A percentile compares a stretch with the other conserved stretches of the same genome.
Conservation (phyloP, 805 yeast genomes). For the Suhomyces prunicola region DNA sequence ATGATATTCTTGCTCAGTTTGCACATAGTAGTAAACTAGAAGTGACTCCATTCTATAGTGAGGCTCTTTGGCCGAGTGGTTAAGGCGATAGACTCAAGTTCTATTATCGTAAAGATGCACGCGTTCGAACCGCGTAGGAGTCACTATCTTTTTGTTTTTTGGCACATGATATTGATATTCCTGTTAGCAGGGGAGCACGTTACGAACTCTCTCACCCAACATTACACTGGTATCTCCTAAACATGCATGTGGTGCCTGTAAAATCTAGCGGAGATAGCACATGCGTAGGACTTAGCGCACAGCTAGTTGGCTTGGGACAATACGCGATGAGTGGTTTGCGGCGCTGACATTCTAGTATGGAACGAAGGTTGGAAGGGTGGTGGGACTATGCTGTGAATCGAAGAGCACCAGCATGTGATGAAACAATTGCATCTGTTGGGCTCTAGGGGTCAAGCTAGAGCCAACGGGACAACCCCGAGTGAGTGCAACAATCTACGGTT, state of each 20-base stretch:
- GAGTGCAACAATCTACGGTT: not conserved
- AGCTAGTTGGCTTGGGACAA: not conserved
- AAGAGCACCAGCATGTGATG: not conserved
- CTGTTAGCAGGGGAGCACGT: not conserved
- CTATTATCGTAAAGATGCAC: slow-evolving; percentile 35
- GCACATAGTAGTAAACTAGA: too few relatives aligned
- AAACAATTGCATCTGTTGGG: not conserved
- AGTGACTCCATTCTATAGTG: not conserved
- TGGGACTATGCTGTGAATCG: too few relatives aligned
- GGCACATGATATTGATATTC: not conserved
- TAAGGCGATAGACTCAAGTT: slow-evolving; percentile 37
- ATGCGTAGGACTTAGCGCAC: not conserved
- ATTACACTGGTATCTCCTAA: not conserved
- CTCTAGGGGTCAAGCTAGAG: too few relatives aligned
- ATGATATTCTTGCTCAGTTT: too few relatives aligned
- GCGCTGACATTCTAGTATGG: not conserved
- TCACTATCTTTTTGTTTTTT: slow-evolving; percentile 18
- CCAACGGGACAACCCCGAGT: not conserved
- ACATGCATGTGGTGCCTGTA: not conserved
- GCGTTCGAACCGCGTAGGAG: slow-evolving; percentile 37
- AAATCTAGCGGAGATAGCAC: not conserved
- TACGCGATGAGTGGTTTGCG: not conserved
- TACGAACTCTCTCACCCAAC: not conserved
- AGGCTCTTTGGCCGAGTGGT: slow-evolving; percentile 37
- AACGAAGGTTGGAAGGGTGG: not conserved